Percentiles rank a stretch among this genome's conserved stretches.
These are phyloP conservation scores for Venturia asperata DNA, from an alignment of 2,329 filamentous ascomycete genomes.

Conservation along the genomic window DNA sequence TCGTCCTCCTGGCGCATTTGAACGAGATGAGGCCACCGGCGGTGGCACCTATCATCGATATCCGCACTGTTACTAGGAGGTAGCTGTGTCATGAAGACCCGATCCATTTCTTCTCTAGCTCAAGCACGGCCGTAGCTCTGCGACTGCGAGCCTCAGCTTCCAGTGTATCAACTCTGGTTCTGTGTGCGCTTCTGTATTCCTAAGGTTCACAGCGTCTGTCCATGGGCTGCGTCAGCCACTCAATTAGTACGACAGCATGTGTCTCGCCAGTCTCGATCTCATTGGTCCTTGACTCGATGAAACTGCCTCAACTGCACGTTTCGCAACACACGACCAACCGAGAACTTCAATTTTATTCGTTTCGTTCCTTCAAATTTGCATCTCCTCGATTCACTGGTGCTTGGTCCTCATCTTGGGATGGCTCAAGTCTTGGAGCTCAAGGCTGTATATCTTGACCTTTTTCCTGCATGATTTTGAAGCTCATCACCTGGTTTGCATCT, in stretches of 20 bases:
- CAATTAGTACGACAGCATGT: background rate
- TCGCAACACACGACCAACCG: background rate
- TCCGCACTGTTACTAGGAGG: background rate
- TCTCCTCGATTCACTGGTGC: background rate
- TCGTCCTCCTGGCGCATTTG: background rate
- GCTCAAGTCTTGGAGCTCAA: background rate
- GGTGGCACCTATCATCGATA: background rate
- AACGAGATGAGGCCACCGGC: background rate
- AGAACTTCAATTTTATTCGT: background rate
- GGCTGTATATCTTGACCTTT: background rate
- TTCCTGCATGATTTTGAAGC: background rate
- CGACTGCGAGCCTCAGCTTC: background rate
- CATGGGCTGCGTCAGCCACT: slow-evolving; percentile 9
- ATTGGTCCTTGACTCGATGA: background rate
- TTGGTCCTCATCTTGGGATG: background rate
- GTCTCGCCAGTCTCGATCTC: background rate
- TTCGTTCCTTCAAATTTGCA: background rate
- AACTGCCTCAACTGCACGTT: slow-evolving; percentile 10
- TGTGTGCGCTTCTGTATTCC: background rate
- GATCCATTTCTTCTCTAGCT: background rate
- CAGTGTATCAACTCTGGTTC: slow-evolving; percentile 3
- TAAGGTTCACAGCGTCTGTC: background rate
- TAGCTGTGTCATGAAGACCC: background rate
- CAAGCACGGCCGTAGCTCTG: background rate
- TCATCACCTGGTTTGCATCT: background rate